phyloP scores from a whole-genome alignment of 148 eudicot genomes.

The Pharnaceum exiguum region DNA sequence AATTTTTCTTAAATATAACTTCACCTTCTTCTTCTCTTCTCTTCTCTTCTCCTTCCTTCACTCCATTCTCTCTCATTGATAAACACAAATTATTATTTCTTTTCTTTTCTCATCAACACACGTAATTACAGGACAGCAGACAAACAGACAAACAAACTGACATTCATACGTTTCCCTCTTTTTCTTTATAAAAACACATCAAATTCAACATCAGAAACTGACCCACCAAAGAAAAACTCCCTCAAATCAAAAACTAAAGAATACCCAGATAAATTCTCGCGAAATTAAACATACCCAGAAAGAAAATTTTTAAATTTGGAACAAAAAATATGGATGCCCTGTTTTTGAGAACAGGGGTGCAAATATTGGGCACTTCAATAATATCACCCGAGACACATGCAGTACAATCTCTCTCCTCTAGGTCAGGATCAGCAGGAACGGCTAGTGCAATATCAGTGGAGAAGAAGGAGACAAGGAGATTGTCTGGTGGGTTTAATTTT shows the following conservation, averaged over 20 bases:
- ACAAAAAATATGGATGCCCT: constrained; percentile 50
- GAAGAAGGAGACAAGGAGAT: constrained; percentile 17
- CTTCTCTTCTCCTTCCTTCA: background rate
- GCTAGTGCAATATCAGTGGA: constrained; percentile 24
- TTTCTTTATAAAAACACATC: background rate
- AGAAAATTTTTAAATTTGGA: background rate
- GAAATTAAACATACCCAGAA: background rate
- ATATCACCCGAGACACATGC: no score
- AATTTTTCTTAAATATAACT: constrained; percentile 3
- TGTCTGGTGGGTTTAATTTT: constrained; percentile 51
- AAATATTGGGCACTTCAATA: constrained; percentile 38
- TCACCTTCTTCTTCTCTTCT: background rate
- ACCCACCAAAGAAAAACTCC: no score
- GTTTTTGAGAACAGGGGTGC: constrained; percentile 55
- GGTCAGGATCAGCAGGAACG: constrained; percentile 27
- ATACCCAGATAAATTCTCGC: background rate
- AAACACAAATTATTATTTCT: background rate
- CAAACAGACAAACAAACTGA: background rate
- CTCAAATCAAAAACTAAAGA: background rate
- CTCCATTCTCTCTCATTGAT: background rate
- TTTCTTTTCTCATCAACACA: background rate
- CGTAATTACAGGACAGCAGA: constrained; percentile 5
- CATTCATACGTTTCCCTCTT: constrained; percentile 1
- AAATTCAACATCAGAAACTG: background rate
- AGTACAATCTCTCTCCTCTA: constrained; percentile 24